Base-by-base conservation (phyloP, 116 monocot species). In the Cymodocea nodosa region DNA sequence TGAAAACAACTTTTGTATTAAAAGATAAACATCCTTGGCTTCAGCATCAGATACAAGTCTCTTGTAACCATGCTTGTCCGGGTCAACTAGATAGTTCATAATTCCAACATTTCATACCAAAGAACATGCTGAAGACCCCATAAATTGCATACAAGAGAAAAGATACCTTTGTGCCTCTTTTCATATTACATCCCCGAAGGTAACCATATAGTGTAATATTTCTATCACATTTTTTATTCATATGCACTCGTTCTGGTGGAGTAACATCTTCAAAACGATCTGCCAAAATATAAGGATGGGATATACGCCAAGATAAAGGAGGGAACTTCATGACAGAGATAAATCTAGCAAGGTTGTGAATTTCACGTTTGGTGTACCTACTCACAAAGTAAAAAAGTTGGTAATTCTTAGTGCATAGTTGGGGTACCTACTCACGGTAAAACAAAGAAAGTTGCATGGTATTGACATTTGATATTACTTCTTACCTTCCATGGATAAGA, bases 221-320 rank as follows among this genome's bases (percentile, higher is more conserved):
- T 74, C 97, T 81, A 56, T 97, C 86, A 70, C 97, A 97, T 75
- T 97, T 97, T 52, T 67, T 85, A 67, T 97, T 81, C 50, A 59
- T 36, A 19, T 76, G 80, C 23, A 86, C 70, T 75, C 65, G 74
- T 63, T 86, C 90, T 25, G 85, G 82, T 50, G 88, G 84, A 68
- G 97, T 97, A 24, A 85, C 78, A 79, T 97, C 91, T 74, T 97
- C 97, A 71, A 97, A 84, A 74, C 97, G 91, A 70, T 97, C 97
- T 40, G 75, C 88, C 23, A 97, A 63, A 37, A 91, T 22, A 77
- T 91, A 97, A 67, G 97, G 91, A 81, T 97, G 97, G 34, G 85
- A 76, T 60, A 80, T 50, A 59, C 91, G 75, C 97, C 97, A 97
- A 58, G 91, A 85, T 52, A 97, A 73, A 62, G 83, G 87, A 63